Evolutionary conservation across 805 yeast genomes (phyloP).

Genomic region (Cyberlindnera bimundalis): DNA sequence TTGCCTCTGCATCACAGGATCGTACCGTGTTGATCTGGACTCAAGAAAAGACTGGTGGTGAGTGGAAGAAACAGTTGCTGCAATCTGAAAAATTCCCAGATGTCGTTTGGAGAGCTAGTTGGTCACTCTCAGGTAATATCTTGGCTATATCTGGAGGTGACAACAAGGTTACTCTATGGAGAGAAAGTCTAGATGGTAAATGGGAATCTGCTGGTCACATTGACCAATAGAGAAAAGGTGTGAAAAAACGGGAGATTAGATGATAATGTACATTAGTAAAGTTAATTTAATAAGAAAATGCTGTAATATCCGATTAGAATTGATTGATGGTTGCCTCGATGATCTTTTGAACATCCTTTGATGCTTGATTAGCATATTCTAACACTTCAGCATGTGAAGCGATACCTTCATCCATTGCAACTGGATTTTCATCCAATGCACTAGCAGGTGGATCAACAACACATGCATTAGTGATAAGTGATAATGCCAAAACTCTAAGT

Average conservation of each 20-base stretch:
- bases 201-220: slow-evolving; percentile 99
- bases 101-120: slow-evolving; percentile 96
- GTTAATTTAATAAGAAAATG: too few relatives aligned
- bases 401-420: slow-evolving; percentile 61
- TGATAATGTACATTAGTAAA: too few relatives aligned
- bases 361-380: slow-evolving; percentile 75
- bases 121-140: slow-evolving; percentile 95
- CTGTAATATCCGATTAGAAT: slow-evolving; percentile 7
- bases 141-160: slow-evolving; percentile 96
- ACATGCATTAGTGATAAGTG: slow-evolving; percentile 82
- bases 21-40: slow-evolving; percentile 95
- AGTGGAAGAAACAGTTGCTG: slow-evolving; percentile 80
- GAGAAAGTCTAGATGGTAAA: slow-evolving; percentile 84
- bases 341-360: slow-evolving; percentile 71
- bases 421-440: slow-evolving; percentile 53
- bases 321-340: slow-evolving; percentile 59
- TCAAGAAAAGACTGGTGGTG: slow-evolving; percentile 59
- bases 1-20: slow-evolving; percentile 97
- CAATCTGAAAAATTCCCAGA: slow-evolving; percentile 86
- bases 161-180: slow-evolving; percentile 94
- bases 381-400: slow-evolving; percentile 93
- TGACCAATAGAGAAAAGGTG: slow-evolving; percentile 50
- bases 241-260: not conserved
- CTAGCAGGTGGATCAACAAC: slow-evolving; percentile 67
- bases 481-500: slow-evolving; percentile 75